Conservation (phyloP, 257 asterid genomes). For the Cinchona pubescens region DNA sequence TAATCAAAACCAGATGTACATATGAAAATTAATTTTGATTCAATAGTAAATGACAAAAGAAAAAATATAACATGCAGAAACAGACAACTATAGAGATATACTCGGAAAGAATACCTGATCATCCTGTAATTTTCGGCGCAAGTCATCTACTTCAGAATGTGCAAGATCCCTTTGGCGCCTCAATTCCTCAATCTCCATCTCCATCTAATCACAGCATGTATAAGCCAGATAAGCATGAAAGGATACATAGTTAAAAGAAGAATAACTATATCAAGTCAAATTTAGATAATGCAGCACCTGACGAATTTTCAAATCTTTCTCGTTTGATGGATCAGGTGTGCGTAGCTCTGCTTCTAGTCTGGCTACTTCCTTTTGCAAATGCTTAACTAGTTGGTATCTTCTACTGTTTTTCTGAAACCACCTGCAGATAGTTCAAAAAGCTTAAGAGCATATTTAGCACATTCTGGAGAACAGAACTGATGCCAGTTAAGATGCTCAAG, state of each 20-base stretch:
- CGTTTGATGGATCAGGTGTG: slow-evolving; percentile 75
- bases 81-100: background rate
- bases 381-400: slow-evolving; percentile 94
- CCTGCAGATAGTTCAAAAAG: slow-evolving; percentile 44
- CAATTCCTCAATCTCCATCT: slow-evolving; percentile 83
- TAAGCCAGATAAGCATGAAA: slow-evolving; percentile 16
- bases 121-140: slow-evolving; percentile 68
- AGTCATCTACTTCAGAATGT: slow-evolving; percentile 73
- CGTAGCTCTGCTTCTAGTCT: slow-evolving; percentile 84
- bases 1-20: slow-evolving; percentile 10
- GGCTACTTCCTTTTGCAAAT: slow-evolving; percentile 94
- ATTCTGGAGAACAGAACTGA: background rate
- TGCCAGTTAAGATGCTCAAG: background rate
- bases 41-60: background rate
- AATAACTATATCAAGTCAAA: slow-evolving; percentile 2
- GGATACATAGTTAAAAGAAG: background rate
- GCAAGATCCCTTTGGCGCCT: slow-evolving; percentile 93
- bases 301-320: slow-evolving; percentile 64
- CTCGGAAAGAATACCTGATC: slow-evolving; percentile 52
- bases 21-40: background rate
- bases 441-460: slow-evolving; percentile 3
- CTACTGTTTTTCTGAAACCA: slow-evolving; percentile 85
- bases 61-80: background rate
- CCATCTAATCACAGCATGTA: slow-evolving; percentile 55
- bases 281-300: slow-evolving; percentile 52